phyloP scores from a whole-genome alignment of 1,139 yeast species.

The Hemisphaericaspora xylofermentans region DNA sequence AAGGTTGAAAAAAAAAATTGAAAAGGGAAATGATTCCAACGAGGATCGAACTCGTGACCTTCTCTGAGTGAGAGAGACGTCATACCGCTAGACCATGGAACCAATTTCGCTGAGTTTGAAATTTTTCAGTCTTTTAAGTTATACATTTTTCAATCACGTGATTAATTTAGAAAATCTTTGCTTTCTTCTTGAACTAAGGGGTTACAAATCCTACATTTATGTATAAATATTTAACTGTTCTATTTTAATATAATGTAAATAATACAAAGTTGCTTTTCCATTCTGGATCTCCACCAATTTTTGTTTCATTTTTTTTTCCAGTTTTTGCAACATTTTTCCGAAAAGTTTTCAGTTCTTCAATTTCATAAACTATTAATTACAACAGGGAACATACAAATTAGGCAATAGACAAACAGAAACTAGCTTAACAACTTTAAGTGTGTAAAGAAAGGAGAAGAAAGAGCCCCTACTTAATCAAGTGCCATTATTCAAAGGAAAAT shows the following conservation, averaged over 20 bases:
- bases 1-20: conserved; percentile 19
- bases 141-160: background rate
- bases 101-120: conserved; percentile 13
- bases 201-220: no score
- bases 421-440: no score
- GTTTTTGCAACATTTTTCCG: background rate
- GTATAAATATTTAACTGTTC: no score
- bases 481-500: no score
- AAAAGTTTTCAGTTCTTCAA: background rate
- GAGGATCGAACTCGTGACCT: conserved; percentile 46
- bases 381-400: no score
- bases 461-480: no score
- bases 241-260: no score
- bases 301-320: background rate
- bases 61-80: conserved; percentile 41
- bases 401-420: conserved; percentile 1
- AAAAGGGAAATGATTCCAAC: conserved; percentile 28
- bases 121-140: background rate
- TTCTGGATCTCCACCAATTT: no score
- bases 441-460: no score
- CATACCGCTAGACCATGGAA: conserved; percentile 43
- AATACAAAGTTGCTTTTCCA: no score
- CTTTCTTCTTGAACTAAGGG: no score
- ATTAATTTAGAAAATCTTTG: background rate
- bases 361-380: no score